Base-by-base conservation (phyloP, 768 basidiomycete species). In the Podaxis sp. region DNA sequence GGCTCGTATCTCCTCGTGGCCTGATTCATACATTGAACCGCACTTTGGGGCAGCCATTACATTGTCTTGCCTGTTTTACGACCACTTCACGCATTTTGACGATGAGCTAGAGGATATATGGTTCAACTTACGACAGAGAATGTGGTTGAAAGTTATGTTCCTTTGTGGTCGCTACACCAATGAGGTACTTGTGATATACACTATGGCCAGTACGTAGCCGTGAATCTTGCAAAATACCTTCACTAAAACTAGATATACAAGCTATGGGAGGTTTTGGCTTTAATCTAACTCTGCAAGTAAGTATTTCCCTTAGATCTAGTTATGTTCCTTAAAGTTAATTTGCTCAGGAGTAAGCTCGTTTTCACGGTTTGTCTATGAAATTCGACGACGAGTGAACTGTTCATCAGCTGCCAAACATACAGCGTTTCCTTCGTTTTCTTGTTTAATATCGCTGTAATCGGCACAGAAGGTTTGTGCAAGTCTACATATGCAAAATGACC, bases 391-490 rank as follows among this genome's bases (percentile, higher is more conserved):
- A 22, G 5, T 50, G 5, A 33, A 24, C 58, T 52, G 15, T 28
- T 15, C 10, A 15, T 51, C 36, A 60, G 50, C 17, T 60, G 50
- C 24, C 20, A 52, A n/a, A n/a, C 22, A 15, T 60, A 51, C 28
- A 22, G 28, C 50, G 22, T 41, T 15, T 20, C 20, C 7, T 5
- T 11, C 3, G 7, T n/a, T 10, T 40, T 60, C 5, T 30, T 60
- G 2, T 41, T 52, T 26, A 26, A 41, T 5, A 11, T 41, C 15
- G 26, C 50, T 26, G 50, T 38, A 8, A 26, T 60, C 5, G 58
- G 58, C 12, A 52, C 37, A 51, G 58, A 60, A 51, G 58, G 50
- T 40, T 17, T 28, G 50, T n/a, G 22, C 15, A 30, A 33, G 33
- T 33, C 33, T 2, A 33, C 33, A 33, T 10, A 10, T 33, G 0